phyloP scores from a whole-genome alignment of 2,329 filamentous ascomycete genomes.

The Fusarium pininemorale region DNA sequence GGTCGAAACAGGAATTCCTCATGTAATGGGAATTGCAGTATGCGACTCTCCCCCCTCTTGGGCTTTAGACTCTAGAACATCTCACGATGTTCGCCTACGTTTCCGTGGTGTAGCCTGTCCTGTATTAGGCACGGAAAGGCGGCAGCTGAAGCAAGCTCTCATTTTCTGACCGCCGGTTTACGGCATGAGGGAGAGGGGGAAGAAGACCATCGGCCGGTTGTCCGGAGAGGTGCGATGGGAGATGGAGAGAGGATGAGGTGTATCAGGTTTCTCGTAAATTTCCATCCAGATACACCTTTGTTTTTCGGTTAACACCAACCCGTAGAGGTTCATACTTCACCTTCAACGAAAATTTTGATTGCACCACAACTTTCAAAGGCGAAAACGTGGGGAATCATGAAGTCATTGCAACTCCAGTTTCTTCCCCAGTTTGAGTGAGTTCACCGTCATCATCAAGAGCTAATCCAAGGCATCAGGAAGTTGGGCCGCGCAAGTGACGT shows the following conservation, averaged over 20 bases:
- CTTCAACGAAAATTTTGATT: background rate
- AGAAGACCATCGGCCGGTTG: background rate
- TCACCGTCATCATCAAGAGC: conserved; percentile 10
- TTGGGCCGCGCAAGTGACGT: conserved; percentile 21
- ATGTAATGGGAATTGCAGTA: conserved; percentile 34
- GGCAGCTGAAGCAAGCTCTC: conserved; percentile 12
- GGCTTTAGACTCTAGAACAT: conserved; percentile 6
- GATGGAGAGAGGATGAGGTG: background rate
- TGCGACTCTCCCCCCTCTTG: conserved; percentile 6
- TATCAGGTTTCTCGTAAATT: conserved; percentile 13
- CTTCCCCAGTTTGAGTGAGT: conserved; percentile 26
- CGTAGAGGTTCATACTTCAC: background rate
- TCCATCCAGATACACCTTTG: background rate
- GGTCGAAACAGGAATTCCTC: conserved; percentile 30
- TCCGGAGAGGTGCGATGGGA: background rate
- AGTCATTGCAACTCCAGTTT: conserved; percentile 36
- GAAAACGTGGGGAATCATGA: conserved; percentile 38
- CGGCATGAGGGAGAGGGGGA: background rate
- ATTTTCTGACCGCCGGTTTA: conserved; percentile 29
- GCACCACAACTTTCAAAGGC: background rate
- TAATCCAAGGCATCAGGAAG: conserved; percentile 15
- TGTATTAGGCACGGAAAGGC: conserved; percentile 1
- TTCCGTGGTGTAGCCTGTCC: background rate
- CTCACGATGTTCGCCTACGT: conserved; percentile 14
- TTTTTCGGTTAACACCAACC: conserved; percentile 17